These are phyloP conservation scores for Sugiyamaella qingdaonensis DNA, from an alignment of 805 yeast genomes.

Conservation along the genomic window DNA sequence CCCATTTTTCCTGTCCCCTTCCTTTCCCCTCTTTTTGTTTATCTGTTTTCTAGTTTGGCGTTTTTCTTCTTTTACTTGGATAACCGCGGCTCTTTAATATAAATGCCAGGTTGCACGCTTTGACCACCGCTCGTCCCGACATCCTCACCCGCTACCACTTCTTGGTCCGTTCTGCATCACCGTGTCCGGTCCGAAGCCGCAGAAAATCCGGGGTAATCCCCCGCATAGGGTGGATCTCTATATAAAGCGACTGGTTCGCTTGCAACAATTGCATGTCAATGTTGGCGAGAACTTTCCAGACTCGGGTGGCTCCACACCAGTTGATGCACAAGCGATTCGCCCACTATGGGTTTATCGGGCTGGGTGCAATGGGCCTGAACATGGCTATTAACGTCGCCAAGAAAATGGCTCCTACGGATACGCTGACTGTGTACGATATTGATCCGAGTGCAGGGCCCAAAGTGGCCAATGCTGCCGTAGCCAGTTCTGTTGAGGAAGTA, in stretches of 20 bases:
- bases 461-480: slow-evolving; percentile 10
- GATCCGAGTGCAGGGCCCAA: slow-evolving; percentile 33
- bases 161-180: too few species aligned
- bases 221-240: background rate
- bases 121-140: too few species aligned
- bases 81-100: too few species aligned
- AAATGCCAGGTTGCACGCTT: too few species aligned
- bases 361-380: slow-evolving; percentile 53
- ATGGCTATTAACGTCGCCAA: slow-evolving; percentile 50
- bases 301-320: background rate
- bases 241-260: background rate
- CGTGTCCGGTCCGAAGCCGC: background rate
- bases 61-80: too few species aligned
- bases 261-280: background rate
- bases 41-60: too few species aligned
- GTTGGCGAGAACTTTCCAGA: background rate
- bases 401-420: slow-evolving; percentile 37
- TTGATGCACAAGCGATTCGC: background rate
- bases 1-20: too few species aligned
- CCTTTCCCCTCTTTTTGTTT: too few species aligned
- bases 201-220: background rate
- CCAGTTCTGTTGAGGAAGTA: slow-evolving; percentile 23
- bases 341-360: slow-evolving; percentile 50
- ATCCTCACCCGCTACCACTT: too few species aligned
- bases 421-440: slow-evolving; percentile 43